A percentile compares a stretch with the other conserved stretches of the same genome.
These are phyloP conservation scores for Diaporthe sp. DNA, from an alignment of 2,329 filamentous ascomycete species.

Conservation along the genomic window DNA sequence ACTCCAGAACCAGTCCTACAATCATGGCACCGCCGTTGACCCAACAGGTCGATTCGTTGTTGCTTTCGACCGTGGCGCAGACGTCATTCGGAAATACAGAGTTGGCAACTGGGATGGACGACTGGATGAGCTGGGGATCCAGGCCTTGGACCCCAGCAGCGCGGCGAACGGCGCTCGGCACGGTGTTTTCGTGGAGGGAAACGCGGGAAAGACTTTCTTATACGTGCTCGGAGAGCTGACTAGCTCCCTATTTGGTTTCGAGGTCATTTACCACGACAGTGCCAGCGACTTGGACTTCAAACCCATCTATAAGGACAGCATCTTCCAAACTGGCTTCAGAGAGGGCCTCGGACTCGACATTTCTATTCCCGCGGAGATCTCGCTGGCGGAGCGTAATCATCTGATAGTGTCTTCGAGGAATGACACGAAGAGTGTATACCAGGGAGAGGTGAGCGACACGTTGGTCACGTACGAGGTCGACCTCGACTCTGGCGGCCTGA, in stretches of 20 bases:
- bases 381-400: not conserved
- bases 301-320: not conserved
- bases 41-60: not conserved
- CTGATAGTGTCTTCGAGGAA: not conserved
- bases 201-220: not conserved
- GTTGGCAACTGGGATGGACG: not conserved
- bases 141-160: not conserved
- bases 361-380: not conserved
- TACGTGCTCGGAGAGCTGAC: slow-evolving; percentile 7
- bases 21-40: not conserved
- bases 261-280: not conserved
- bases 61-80: slow-evolving; percentile 3
- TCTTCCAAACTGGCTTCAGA: not conserved
- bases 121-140: not conserved
- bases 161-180: not conserved
- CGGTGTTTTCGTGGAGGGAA: not conserved
- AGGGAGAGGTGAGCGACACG: not conserved
- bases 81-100: slow-evolving; percentile 9
- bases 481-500: slow-evolving; percentile 1
- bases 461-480: not conserved
- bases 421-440: not conserved
- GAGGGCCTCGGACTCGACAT: not conserved
- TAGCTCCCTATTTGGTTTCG: not conserved
- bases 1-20: slow-evolving; percentile 8
- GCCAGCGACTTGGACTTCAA: not conserved